These are phyloP conservation scores for Mrakia blollopis DNA, from an alignment of 768 basidiomycete species.

Conservation along the genomic window DNA sequence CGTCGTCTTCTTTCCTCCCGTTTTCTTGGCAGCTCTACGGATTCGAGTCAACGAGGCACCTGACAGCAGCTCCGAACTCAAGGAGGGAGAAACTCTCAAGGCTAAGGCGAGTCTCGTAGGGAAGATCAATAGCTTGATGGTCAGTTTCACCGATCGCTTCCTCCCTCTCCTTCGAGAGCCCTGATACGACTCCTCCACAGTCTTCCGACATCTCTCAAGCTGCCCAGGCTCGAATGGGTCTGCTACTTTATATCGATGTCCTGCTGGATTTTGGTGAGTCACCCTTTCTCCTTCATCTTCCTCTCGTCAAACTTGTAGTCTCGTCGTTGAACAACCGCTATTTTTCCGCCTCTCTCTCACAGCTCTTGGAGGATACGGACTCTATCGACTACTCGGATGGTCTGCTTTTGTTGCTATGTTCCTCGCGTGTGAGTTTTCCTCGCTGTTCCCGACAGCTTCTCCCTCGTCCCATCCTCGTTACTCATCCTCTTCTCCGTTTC, in stretches of 20 bases:
- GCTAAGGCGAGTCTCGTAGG: slow-evolving; percentile 2
- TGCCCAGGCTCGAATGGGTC: slow-evolving; percentile 14
- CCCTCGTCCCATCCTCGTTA: too few relatives aligned
- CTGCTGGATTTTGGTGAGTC: slow-evolving; percentile 47
- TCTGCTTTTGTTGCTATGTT: slow-evolving; percentile 58
- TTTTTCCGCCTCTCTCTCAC: slow-evolving; percentile 44
- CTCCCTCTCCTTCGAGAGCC: too few relatives aligned
- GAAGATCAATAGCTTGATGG: neutral
- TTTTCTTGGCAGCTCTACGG: slow-evolving; percentile 51
- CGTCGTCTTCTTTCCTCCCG: neutral
- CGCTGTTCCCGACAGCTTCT: neutral
- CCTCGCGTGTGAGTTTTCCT: slow-evolving; percentile 44
- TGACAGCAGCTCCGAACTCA: slow-evolving; percentile 31
- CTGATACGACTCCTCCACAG: too few relatives aligned
- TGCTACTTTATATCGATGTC: neutral
- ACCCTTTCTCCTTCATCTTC: slow-evolving; percentile 59
- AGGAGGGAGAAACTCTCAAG: neutral
- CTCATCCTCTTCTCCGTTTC: neutral
- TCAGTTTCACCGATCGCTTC: too few relatives aligned
- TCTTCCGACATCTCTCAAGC: neutral
- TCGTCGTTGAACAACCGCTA: slow-evolving; percentile 30
- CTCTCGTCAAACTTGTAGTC: slow-evolving; percentile 46
- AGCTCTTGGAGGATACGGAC: slow-evolving; percentile 48
- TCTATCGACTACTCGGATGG: slow-evolving; percentile 54
- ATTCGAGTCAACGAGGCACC: slow-evolving; percentile 57